These are phyloP conservation scores for Chrysophaeum taylorii DNA, from an alignment of 352 stramenopile genomes.

Conservation along the genomic window DNA sequence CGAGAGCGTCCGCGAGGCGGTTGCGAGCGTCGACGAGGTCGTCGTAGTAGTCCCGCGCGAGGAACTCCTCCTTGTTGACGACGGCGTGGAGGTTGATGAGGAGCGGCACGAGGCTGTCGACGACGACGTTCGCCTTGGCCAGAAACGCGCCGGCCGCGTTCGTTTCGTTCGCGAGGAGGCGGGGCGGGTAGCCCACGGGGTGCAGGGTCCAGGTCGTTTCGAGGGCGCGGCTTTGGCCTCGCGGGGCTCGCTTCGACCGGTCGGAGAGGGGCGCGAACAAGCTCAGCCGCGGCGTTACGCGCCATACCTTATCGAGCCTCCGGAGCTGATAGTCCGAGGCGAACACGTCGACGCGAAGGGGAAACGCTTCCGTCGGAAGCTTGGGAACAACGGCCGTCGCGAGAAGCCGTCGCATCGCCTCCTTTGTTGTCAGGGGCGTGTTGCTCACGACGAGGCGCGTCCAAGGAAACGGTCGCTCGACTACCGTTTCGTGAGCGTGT, in stretches of 20 bases:
- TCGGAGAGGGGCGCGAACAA: conserved; percentile 9
- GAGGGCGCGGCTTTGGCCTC: not conserved
- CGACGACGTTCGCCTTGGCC: not conserved
- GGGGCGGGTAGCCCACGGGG: not conserved
- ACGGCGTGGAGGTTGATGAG: conserved; percentile 7
- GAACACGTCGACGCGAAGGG: not conserved
- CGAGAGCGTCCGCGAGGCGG: not conserved
- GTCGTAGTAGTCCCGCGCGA: conserved; percentile 2
- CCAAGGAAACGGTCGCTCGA: not conserved
- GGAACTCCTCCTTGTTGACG: conserved; percentile 6
- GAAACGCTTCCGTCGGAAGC: not conserved
- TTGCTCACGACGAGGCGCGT: not conserved
- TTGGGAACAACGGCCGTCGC: not conserved
- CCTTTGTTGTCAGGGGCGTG: not conserved
- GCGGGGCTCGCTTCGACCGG: not conserved
- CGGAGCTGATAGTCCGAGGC: not conserved
- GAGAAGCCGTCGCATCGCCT: not conserved
- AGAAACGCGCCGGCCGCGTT: not conserved
- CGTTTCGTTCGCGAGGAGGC: not conserved
- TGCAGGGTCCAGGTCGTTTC: not conserved
- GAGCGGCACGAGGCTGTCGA: conserved; percentile 8
- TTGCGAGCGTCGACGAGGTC: not conserved
- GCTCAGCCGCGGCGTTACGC: not conserved
- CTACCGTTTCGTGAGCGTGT: not conserved
- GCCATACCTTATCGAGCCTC: not conserved